A percentile compares a stretch with the other conserved stretches of the same genome.
Evolutionary conservation across 441 rosid genomes (phyloP).

Genomic region (Eutrema salsugineum): DNA sequence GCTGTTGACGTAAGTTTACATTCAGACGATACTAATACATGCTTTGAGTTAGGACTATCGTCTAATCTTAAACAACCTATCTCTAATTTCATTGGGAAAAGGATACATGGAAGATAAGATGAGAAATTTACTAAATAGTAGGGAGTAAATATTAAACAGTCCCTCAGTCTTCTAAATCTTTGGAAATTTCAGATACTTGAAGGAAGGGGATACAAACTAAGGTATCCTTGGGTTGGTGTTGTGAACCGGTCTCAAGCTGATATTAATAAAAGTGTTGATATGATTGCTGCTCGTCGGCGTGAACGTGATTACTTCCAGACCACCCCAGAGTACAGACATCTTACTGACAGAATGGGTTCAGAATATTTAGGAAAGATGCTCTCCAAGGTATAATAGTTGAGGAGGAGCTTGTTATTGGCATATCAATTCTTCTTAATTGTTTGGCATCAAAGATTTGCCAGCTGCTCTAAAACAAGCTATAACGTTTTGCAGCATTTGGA

Average conservation of each 20-base stretch:
- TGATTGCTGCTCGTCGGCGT: conserved; percentile 95
- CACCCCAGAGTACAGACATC: conserved; percentile 65
- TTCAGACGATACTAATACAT: not conserved
- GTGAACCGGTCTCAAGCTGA: conserved; percentile 98
- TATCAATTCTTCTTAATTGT: not conserved
- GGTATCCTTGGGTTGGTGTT: conserved; percentile 90
- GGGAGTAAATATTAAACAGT: not conserved
- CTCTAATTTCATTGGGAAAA: not conserved
- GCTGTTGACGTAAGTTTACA: conserved; percentile 80
- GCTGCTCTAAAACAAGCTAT: conserved; percentile 12
- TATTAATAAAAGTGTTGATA: conserved; percentile 90
- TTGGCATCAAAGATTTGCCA: not conserved
- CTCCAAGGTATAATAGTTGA: conserved; percentile 61
- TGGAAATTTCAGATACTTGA: conserved; percentile 65
- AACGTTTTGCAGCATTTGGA: conserved; percentile 80
- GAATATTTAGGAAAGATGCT: conserved; percentile 87
- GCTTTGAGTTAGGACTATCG: not conserved
- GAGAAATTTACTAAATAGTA: not conserved
- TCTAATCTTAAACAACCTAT: not conserved
- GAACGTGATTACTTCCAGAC: conserved; percentile 73
- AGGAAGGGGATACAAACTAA: conserved; percentile 80
- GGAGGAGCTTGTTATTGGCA: not conserved
- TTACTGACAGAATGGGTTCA: conserved; percentile 80
- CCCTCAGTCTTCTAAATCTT: not conserved
- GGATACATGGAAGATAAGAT: not conserved